These are phyloP conservation scores for Heritiera fomes DNA, from an alignment of 345 rosid species.

Conservation along the genomic window DNA sequence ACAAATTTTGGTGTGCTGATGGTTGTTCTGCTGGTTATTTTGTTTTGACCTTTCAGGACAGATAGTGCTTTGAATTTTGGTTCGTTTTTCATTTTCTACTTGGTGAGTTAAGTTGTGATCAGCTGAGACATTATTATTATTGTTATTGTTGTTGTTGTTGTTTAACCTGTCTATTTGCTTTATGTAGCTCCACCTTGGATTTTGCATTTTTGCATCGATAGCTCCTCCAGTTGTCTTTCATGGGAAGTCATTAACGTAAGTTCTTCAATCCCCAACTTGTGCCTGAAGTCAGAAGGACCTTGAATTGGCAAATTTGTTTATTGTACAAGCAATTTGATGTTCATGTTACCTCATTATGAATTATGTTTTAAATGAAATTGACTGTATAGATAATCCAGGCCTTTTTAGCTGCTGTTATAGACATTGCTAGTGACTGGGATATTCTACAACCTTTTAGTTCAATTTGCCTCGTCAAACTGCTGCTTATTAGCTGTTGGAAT, in stretches of 20 bases:
- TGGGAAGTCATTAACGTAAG: constrained; percentile 99
- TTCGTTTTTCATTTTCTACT: constrained; percentile 93
- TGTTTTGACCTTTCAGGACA: constrained; percentile 64
- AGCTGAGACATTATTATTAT: neutral
- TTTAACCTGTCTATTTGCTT: constrained; percentile 13
- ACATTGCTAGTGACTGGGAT: neutral
- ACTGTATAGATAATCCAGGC: neutral
- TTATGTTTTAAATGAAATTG: neutral
- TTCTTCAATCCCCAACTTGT: constrained; percentile 22
- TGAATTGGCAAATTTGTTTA: constrained; percentile 4
- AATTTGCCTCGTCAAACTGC: neutral
- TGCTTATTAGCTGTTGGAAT: neutral
- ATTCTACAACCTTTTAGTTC: neutral
- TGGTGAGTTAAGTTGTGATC: constrained; percentile 58
- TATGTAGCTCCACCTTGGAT: constrained; percentile 82
- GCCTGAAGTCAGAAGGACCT: neutral
- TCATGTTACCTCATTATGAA: neutral
- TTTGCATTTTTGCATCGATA: constrained; percentile 96
- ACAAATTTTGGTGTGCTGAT: constrained; percentile 14
- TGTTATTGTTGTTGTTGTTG: neutral
- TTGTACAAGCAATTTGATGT: constrained; percentile 11
- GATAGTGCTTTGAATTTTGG: constrained; percentile 95
- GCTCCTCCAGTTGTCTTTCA: constrained; percentile 96
- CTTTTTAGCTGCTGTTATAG: neutral
- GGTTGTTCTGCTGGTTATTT: constrained; percentile 2